Conservation (phyloP, 139 green algal species). For the Zygnema cylindricum region DNA sequence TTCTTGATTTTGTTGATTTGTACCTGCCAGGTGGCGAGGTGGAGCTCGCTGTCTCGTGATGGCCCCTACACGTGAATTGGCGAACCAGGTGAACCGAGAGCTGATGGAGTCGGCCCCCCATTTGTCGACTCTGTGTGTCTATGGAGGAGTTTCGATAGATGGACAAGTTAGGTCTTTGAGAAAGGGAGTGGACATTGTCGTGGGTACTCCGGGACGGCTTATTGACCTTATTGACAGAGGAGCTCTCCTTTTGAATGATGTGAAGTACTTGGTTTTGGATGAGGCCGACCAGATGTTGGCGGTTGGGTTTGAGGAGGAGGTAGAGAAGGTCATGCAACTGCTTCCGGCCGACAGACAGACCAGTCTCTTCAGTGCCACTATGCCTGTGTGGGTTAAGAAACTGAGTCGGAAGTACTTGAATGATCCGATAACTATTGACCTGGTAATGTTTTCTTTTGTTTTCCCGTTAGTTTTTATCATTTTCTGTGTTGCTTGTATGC, state of each 20-base stretch:
- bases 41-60: slow-evolving; percentile 86
- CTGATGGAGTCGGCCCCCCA: slow-evolving; percentile 76
- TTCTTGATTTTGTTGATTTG: too few relatives aligned
- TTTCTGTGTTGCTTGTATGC: too few relatives aligned
- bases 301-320: slow-evolving; percentile 97
- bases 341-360: slow-evolving; percentile 84
- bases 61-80: slow-evolving; percentile 96
- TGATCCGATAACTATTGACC: slow-evolving; percentile 87
- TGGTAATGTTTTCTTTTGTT: slow-evolving; percentile 76
- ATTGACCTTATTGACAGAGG: slow-evolving; percentile 93
- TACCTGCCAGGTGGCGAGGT: slow-evolving; percentile 55
- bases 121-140: slow-evolving; percentile 81
- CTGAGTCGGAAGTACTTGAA: slow-evolving; percentile 80
- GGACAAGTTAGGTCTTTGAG: slow-evolving; percentile 38
- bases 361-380: slow-evolving; percentile 95
- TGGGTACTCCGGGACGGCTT: slow-evolving; percentile 94
- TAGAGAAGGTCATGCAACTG: slow-evolving; percentile 89
- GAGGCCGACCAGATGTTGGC: slow-evolving; percentile 98
- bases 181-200: slow-evolving; percentile 88
- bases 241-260: slow-evolving; percentile 75
- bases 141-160: slow-evolving; percentile 85
- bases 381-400: slow-evolving; percentile 94
- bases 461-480: not conserved
- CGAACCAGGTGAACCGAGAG: slow-evolving; percentile 96
- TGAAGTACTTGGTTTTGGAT: slow-evolving; percentile 91